phyloP scores from a whole-genome alignment of 371 early-diverging fungal genomes.

The Actinomortierella wolfii region DNA sequence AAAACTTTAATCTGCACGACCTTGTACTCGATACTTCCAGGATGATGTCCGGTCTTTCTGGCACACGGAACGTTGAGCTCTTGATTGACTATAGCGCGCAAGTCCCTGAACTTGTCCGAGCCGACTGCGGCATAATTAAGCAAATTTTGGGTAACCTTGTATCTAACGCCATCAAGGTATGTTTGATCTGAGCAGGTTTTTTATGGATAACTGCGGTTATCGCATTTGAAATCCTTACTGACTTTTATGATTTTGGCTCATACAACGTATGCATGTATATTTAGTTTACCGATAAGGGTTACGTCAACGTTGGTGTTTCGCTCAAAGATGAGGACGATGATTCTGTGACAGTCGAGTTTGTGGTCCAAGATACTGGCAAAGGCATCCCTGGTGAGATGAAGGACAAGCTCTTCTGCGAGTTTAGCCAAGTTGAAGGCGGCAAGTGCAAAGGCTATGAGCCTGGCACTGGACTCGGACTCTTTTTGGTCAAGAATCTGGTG shows the following conservation, averaged over 20 bases:
- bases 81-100: constrained; percentile 47
- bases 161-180: constrained; percentile 51
- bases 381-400: constrained; percentile 60
- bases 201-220: too few relatives aligned
- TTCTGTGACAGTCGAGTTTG: constrained; percentile 45
- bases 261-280: background rate
- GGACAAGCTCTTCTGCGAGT: constrained; percentile 60
- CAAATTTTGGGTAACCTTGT: constrained; percentile 47
- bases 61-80: constrained; percentile 46
- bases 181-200: too few relatives aligned
- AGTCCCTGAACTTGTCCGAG: constrained; percentile 45
- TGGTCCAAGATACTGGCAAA: constrained; percentile 63
- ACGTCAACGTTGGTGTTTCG: constrained; percentile 41
- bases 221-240: too few relatives aligned
- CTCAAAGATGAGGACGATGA: constrained; percentile 45
- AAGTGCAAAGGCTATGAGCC: constrained; percentile 48
- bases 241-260: too few relatives aligned
- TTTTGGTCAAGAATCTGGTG: constrained; percentile 43
- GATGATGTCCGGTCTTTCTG: constrained; percentile 49
- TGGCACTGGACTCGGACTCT: constrained; percentile 55
- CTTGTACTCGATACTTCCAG: constrained; percentile 46
- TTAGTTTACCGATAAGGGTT: constrained; percentile 41
- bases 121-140: constrained; percentile 46
- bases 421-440: constrained; percentile 48
- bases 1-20: constrained; percentile 48